A percentile compares a stretch with the other conserved stretches of the same genome.
These are phyloP conservation scores for Apiospora kogelbergensis DNA, from an alignment of 2,329 filamentous ascomycete genomes.

Conservation along the genomic window DNA sequence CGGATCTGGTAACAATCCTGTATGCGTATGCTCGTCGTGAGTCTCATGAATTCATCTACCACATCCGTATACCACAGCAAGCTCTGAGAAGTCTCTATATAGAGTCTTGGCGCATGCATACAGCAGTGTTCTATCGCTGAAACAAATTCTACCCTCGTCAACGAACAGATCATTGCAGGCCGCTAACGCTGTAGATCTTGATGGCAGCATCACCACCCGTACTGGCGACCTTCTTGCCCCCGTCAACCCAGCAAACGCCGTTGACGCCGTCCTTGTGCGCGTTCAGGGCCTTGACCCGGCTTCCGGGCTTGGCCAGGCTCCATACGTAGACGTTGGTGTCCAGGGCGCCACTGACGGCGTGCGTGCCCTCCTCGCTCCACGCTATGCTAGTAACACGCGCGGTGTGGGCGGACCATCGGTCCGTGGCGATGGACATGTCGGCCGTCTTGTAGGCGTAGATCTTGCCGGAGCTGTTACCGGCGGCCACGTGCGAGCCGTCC, in stretches of 20 bases:
- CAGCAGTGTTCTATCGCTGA: neutral
- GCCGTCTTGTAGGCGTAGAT: constrained; percentile 75
- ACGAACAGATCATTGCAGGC: constrained; percentile 42
- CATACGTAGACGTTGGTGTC: constrained; percentile 94
- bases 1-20: neutral
- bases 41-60: constrained; percentile 3
- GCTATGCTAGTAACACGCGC: constrained; percentile 58
- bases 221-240: constrained; percentile 68
- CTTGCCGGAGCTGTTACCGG: constrained; percentile 81
- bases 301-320: constrained; percentile 81
- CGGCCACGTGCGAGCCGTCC: constrained; percentile 75
- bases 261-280: constrained; percentile 96
- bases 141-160: neutral
- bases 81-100: neutral
- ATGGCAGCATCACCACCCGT: constrained; percentile 85
- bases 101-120: neutral
- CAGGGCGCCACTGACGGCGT: constrained; percentile 79
- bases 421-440: constrained; percentile 68
- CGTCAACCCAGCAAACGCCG: constrained; percentile 77
- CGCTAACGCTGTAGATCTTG: constrained; percentile 79
- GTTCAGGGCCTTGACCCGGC: constrained; percentile 79
- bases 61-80: neutral
- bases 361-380: constrained; percentile 77
- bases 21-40: neutral
- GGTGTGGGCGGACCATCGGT: constrained; percentile 65